Evolutionary conservation across 352 stramenopile species (phyloP).

Genomic region (Globisporangium alternatum): DNA sequence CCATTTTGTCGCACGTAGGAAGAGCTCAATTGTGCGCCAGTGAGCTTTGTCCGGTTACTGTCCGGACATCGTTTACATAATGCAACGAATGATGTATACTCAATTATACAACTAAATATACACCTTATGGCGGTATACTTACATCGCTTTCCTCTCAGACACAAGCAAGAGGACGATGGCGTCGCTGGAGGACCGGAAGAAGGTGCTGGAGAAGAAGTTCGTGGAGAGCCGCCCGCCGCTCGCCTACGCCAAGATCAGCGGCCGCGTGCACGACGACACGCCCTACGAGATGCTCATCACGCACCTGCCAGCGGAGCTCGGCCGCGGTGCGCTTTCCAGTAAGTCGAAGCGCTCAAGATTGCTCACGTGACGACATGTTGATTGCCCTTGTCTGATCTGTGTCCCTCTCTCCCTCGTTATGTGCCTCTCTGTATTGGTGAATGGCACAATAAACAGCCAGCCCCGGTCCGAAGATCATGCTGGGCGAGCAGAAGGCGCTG

Average conservation of each 20-base stretch:
- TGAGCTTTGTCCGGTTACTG: constrained; percentile 1
- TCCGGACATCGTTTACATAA: not conserved
- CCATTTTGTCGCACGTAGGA: not conserved
- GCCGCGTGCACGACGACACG: constrained; percentile 52
- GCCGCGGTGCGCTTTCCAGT: constrained; percentile 50
- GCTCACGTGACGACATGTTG: not conserved
- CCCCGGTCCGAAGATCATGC: constrained; percentile 44
- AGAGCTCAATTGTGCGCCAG: not conserved
- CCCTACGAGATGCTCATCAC: constrained; percentile 79
- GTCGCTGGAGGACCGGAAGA: constrained; percentile 62
- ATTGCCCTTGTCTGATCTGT: not conserved
- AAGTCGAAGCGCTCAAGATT: not conserved
- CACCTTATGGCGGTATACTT: not conserved
- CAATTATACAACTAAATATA: not conserved
- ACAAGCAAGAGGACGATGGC: constrained; percentile 18
- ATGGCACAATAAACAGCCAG: constrained; percentile 16
- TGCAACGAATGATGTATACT: not conserved
- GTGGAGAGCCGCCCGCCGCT: constrained; percentile 71
- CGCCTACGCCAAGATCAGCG: constrained; percentile 76
- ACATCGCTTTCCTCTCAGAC: not conserved
- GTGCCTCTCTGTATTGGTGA: not conserved
- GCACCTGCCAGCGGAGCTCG: constrained; percentile 69
- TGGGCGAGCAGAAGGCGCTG: constrained; percentile 84
- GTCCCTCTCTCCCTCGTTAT: not conserved
- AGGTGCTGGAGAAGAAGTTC: constrained; percentile 78